Conservation (phyloP, 73 alveolate species). For the Tetrahymena thermophila region DNA sequence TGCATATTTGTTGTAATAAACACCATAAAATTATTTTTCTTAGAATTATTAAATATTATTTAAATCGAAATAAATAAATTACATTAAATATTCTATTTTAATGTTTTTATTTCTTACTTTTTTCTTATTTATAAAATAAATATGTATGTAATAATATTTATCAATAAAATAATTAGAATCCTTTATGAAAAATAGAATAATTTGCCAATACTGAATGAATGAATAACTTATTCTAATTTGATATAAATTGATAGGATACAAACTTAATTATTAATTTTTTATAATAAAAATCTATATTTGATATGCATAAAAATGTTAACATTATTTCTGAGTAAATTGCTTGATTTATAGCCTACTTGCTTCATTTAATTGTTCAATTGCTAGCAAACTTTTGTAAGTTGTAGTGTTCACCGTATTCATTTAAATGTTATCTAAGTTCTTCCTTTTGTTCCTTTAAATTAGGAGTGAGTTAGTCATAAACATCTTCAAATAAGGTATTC, state of each 20-base stretch:
- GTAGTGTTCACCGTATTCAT: slow-evolving; percentile 60
- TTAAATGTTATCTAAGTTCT: slow-evolving; percentile 47
- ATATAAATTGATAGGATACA: neutral
- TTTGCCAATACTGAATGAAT: no score
- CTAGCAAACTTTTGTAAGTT: slow-evolving; percentile 9
- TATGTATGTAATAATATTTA: no score
- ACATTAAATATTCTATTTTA: no score
- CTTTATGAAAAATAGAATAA: neutral
- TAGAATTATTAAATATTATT: no score
- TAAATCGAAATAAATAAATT: no score
- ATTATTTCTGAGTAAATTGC: neutral
- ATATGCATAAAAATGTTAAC: neutral
- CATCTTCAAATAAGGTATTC: slow-evolving; percentile 68
- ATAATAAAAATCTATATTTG: neutral
- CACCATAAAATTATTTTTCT: no score
- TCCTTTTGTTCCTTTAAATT: slow-evolving; percentile 53
- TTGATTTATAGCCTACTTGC: neutral
- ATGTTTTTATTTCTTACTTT: no score
- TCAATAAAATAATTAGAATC: no score
- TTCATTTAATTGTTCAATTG: neutral
- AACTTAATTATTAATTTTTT: neutral
- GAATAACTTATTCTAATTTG: neutral
- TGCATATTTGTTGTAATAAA: no score
- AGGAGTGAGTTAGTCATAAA: slow-evolving; percentile 58
- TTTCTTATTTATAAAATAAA: no score